phyloP scores from a whole-genome alignment of 257 asterid species.

The Phtheirospermum japonicum region DNA sequence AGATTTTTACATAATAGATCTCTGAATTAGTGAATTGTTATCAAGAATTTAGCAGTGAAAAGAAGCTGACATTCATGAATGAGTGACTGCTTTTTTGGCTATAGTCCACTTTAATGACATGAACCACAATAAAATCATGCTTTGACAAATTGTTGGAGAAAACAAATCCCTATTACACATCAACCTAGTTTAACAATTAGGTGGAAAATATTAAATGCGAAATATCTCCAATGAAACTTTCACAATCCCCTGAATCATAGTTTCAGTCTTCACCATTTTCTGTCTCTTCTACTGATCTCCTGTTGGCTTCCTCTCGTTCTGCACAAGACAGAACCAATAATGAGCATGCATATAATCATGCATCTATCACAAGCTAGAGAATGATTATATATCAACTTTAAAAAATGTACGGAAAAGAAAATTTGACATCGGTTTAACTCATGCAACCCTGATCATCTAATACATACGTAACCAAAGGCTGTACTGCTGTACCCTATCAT shows the following conservation, averaged over 20 bases:
- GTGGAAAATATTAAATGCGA: background rate
- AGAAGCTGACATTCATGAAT: too few relatives aligned
- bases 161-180: background rate
- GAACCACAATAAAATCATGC: background rate
- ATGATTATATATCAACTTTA: slow-evolving; percentile 13
- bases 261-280: slow-evolving; percentile 42
- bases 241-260: background rate
- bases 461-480: background rate
- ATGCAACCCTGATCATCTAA: background rate
- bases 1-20: background rate
- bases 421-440: background rate
- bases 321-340: slow-evolving; percentile 26
- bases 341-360: background rate
- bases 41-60: background rate
- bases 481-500: background rate
- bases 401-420: background rate
- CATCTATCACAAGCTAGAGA: slow-evolving; percentile 4
- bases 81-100: background rate
- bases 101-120: too few relatives aligned
- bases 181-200: background rate
- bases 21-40: background rate
- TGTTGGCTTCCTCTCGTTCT: slow-evolving; percentile 51
- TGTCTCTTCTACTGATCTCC: slow-evolving; percentile 34
- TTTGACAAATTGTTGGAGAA: background rate
- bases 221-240: background rate